These are phyloP conservation scores for Brettanomyces naardenensis DNA, from an alignment of 805 yeast genomes.

Conservation along the genomic window DNA sequence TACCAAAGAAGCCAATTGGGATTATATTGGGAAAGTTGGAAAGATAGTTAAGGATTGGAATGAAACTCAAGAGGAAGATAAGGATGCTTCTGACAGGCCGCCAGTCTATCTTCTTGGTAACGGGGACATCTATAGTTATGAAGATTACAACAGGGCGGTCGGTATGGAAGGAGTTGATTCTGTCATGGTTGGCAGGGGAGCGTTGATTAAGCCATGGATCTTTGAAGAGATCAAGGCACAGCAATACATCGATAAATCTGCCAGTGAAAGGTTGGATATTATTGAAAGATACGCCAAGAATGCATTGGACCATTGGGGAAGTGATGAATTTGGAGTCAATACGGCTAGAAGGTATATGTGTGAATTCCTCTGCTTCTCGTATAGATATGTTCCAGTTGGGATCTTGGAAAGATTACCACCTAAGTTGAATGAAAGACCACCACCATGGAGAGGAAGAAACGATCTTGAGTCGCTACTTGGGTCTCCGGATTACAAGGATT, in stretches of 20 bases:
- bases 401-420: constrained; percentile 85
- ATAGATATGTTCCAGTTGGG: constrained; percentile 91
- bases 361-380: constrained; percentile 90
- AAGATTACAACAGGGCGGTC: constrained; percentile 79
- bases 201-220: constrained; percentile 97
- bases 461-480: constrained; percentile 89
- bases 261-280: constrained; percentile 81
- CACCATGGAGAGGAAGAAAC: constrained; percentile 85
- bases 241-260: constrained; percentile 84
- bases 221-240: constrained; percentile 89
- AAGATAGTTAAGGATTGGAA: constrained; percentile 52
- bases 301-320: constrained; percentile 96
- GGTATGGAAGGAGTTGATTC: constrained; percentile 70
- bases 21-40: constrained; percentile 72
- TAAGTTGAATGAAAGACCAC: constrained; percentile 87
- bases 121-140: constrained; percentile 83
- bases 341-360: constrained; percentile 85
- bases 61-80: constrained; percentile 49
- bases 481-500: constrained; percentile 77
- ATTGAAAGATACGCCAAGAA: constrained; percentile 60
- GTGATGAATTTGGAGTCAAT: constrained; percentile 90
- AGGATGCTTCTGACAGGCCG: constrained; percentile 46
- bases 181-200: constrained; percentile 97
- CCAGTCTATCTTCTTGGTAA: constrained; percentile 86
- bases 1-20: constrained; percentile 90